These are phyloP conservation scores for Pelargonium citronellum DNA, from an alignment of 441 rosid genomes.

Conservation along the genomic window DNA sequence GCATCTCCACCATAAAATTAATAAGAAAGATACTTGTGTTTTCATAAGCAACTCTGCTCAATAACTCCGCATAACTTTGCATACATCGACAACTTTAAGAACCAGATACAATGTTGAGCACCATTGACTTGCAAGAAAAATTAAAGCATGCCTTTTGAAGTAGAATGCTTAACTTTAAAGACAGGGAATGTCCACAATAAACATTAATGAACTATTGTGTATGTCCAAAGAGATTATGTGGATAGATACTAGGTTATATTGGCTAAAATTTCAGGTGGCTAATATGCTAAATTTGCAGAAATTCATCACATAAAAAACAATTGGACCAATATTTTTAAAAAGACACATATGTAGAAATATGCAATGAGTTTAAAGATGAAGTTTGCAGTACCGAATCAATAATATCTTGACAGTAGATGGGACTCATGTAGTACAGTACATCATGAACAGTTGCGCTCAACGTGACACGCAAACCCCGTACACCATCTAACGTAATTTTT, in stretches of 20 bases:
- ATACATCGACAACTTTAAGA: background rate
- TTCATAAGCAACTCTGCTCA: background rate
- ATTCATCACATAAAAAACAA: background rate
- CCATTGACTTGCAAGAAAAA: background rate
- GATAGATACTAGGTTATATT: background rate
- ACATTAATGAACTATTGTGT: background rate
- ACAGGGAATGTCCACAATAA: background rate
- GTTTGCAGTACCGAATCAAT: slow-evolving; percentile 66
- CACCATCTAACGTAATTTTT: slow-evolving; percentile 92
- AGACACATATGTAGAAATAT: background rate
- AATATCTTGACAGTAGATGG: slow-evolving; percentile 92
- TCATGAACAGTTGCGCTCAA: slow-evolving; percentile 97
- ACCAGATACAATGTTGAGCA: background rate
- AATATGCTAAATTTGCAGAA: background rate
- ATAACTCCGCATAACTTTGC: background rate
- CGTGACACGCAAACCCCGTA: slow-evolving; percentile 75
- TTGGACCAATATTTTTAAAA: too few relatives aligned
- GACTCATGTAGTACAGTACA: slow-evolving; percentile 97
- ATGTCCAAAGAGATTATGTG: background rate
- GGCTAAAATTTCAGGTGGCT: background rate
- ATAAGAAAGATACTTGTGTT: background rate
- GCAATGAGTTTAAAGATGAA: slow-evolving; percentile 9
- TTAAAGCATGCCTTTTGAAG: background rate
- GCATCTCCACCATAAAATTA: slow-evolving; percentile 1
- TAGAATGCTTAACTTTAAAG: background rate